Evolutionary conservation across 73 alveolate species (phyloP), one percentile per base, ranked within the genome.

Genomic region (Paraurostyla sp.): DNA sequence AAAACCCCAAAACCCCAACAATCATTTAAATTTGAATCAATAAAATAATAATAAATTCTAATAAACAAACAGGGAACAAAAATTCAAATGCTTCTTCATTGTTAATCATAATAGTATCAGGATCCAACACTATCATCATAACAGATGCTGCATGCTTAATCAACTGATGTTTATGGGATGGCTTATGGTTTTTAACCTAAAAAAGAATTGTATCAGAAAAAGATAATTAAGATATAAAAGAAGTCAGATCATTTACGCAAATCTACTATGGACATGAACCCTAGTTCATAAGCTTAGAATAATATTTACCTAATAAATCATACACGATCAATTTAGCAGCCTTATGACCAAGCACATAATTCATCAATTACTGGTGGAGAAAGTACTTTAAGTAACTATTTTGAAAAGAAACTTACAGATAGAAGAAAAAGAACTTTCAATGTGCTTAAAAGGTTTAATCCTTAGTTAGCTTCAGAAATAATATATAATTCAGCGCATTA

Each of bases 391-490:
- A 59, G 25, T 30, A n/a, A 45, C 16, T 73, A 73, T 73, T 73
- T 73, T 73, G 86, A 73, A 36, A 73, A 73, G 30, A 73, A 73
- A 36, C 4, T 48, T 30, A 22, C 23, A 11, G 71, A 73, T 73
- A 40, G 86, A 50, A 73, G 48, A 45, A 73, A 73, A 36, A 73
- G 86, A 73, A 73, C 86, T 6, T 73, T 18, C 27, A 25, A 73
- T 9, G 27, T 73, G 18, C 52, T 73, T 30, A 73, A 45, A 30
- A 16, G 46, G 38, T 73, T 73, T 73, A 36, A 73, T 46, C 86
- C 68, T n/a, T 11, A 43, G 27, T 38, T 73, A 2, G 86, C 86
- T 25, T 13, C 35, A 32, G 86, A 73, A 73, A 71, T 73, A 1
- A 46, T 73, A 3, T 73, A 48, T 29, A 73, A 73, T 25, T 45